These are phyloP conservation scores for Saturnispora hagleri DNA, from an alignment of 805 yeast species.

Conservation along the genomic window DNA sequence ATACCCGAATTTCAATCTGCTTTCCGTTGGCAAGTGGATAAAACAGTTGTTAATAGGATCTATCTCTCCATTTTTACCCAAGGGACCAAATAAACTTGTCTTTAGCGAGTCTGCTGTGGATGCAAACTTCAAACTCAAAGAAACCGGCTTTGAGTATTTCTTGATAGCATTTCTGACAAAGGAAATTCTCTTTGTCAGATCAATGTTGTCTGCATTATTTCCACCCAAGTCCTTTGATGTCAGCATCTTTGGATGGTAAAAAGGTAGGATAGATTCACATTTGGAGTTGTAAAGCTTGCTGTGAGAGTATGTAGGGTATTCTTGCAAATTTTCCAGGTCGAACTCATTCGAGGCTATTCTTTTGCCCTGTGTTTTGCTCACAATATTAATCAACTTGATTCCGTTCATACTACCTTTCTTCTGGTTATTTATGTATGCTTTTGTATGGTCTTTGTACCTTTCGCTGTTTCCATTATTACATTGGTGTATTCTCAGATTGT, in stretches of 20 bases:
- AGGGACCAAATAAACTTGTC: constrained; percentile 3
- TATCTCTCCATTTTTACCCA: background rate
- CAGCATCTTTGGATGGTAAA: constrained; percentile 2
- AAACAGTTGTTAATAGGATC: constrained; percentile 9
- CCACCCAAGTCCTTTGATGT: background rate
- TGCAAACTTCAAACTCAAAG: background rate
- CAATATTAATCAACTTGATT: constrained; percentile 9
- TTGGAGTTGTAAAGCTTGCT: constrained; percentile 2
- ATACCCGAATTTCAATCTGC: constrained; percentile 13
- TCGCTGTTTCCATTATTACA: background rate
- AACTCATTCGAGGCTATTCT: background rate
- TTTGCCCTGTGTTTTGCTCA: background rate
- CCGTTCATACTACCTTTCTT: background rate
- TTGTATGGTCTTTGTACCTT: background rate
- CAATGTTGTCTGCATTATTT: constrained; percentile 8
- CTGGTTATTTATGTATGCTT: background rate
- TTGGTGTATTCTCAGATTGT: background rate
- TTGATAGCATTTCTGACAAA: constrained; percentile 11
- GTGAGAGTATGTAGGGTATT: background rate
- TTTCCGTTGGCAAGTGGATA: constrained; percentile 4
- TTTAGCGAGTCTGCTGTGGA: constrained; percentile 1
- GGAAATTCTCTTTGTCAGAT: constrained; percentile 8
- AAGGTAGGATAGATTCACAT: constrained; percentile 13
- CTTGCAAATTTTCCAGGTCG: background rate
- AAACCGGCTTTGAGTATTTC: constrained; percentile 14